Base-by-base conservation (phyloP, 2,329 filamentous ascomycete genomes). In the Ophiocordyceps camponoti-saundersi region DNA sequence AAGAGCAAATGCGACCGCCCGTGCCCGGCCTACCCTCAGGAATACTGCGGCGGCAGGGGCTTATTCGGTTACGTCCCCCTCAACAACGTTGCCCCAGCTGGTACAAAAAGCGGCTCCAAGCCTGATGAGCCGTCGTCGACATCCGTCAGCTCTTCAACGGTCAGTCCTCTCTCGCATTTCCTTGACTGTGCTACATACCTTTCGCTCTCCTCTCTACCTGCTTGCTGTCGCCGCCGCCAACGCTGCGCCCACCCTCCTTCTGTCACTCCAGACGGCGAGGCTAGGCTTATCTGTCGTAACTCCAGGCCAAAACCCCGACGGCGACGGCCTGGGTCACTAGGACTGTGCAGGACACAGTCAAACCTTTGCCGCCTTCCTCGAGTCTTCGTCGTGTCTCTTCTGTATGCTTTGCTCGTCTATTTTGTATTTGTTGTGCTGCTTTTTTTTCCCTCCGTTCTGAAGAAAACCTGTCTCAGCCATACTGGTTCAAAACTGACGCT, bases 21-120 rank as follows among this genome's bases (percentile, higher is more conserved):
- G 16, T 90, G 85, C 54, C 82, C 82, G 10, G 85, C 82, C n/a
- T 90, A 73, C 57, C 75, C 75, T 0, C 32, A 46, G 1, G 82
- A 89, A 51, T 62, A 67, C 12, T 90, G 85, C 56, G 85, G 85
- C 50, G 77, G 75, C 34, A 53, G 68, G 30, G 68, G 66, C 44
- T 56, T 79, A 3, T 90, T 67, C 55, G 81, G 78, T 45, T 90
- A 90, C 59, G 69, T 89, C 47, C 55, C 67, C 22, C 61, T 84
- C 15, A 60, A 58, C 46, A 66, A 64, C 29, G 48, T 64, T 4
- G 18, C 53, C 15, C 73, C 80, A 3, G 74, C 75, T 6, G 80
- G 81, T 39, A 85, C 80, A 16, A 51, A 53, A 43, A 57, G 59
- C 44, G 51, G 49, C 42, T 48, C 49, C 12, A 16, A 39, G 34